A percentile compares a stretch with the other conserved stretches of the same genome.
Evolutionary conservation across 1,284 basidiomycete species (phyloP).

Genomic region (Boletus sp.): DNA sequence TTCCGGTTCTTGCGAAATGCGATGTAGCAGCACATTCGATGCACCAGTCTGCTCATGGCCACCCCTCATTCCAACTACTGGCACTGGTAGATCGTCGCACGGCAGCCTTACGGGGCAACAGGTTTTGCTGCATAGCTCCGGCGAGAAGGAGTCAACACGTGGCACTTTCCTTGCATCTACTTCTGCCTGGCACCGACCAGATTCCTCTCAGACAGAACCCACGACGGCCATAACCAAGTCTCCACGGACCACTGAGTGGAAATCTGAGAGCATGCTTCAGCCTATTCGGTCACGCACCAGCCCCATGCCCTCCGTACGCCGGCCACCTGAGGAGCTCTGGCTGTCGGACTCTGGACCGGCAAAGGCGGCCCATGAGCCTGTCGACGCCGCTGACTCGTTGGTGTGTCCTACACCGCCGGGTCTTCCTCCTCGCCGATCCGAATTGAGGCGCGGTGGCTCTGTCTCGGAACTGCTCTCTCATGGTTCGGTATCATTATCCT

Average conservation of each 20-base stretch:
- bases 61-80: conserved; percentile 11
- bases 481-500: conserved; percentile 22
- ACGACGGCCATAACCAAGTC: conserved; percentile 8
- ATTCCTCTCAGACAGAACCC: background rate
- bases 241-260: conserved; percentile 13
- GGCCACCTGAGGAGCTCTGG: conserved; percentile 24
- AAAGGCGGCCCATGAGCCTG: background rate
- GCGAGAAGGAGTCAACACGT: conserved; percentile 9
- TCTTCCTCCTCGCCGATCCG: conserved; percentile 11
- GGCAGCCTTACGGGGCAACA: conserved; percentile 5
- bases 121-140: conserved; percentile 8
- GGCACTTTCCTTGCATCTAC: conserved; percentile 1
- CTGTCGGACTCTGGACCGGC: conserved; percentile 10
- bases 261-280: conserved; percentile 19
- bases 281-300: conserved; percentile 16
- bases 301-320: conserved; percentile 14
- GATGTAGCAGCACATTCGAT: conserved; percentile 6
- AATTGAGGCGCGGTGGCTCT: conserved; percentile 7
- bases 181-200: conserved; percentile 10
- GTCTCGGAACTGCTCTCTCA: background rate
- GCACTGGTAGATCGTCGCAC: conserved; percentile 1
- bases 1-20: conserved; percentile 8
- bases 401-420: conserved; percentile 19
- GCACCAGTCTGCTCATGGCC: conserved; percentile 28
- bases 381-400: background rate